Percentiles rank a stretch among this genome's conserved stretches.
These are phyloP conservation scores for Sporothrix pseudoabietina DNA, from an alignment of 2,329 filamentous ascomycete genomes.

Conservation along the genomic window DNA sequence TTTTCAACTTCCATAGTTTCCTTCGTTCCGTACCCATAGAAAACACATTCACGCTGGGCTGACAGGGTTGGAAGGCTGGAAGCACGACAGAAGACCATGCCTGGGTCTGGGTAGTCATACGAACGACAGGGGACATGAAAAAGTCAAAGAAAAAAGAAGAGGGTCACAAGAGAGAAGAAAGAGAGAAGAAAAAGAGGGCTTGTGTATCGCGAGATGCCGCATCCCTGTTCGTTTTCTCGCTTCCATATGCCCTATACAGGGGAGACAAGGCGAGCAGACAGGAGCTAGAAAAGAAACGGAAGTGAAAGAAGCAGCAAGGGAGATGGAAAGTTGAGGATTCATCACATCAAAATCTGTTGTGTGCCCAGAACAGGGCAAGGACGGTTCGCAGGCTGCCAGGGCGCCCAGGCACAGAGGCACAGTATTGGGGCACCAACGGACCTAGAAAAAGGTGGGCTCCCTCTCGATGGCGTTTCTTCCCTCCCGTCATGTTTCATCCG, in stretches of 20 bases:
- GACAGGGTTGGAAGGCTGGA: constrained; percentile 14
- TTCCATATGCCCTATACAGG: constrained; percentile 21
- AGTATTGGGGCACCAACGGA: neutral
- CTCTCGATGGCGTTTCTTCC: neutral
- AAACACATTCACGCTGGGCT: constrained; percentile 24
- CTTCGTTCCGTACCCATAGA: constrained; percentile 21
- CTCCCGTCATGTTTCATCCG: constrained; percentile 24
- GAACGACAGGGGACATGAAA: neutral
- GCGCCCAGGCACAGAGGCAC: neutral
- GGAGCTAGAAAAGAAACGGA: neutral
- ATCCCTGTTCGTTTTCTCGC: constrained; percentile 7
- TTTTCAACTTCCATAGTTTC: neutral
- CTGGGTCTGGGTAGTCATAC: neutral
- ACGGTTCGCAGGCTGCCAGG: constrained; percentile 11
- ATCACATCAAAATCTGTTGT: neutral
- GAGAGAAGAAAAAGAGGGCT: neutral
- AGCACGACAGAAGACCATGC: constrained; percentile 7
- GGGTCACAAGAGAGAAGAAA: neutral
- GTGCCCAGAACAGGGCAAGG: neutral
- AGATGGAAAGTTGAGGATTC: neutral
- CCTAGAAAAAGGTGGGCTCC: neutral
- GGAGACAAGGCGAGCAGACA: constrained; percentile 4
- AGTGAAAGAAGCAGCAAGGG: neutral
- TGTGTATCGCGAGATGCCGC: constrained; percentile 16
- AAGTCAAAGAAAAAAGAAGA: neutral